Percentiles rank a stretch among this genome's conserved stretches.
These are phyloP conservation scores for Saturnispora sekii DNA, from an alignment of 805 yeast genomes.

Conservation along the genomic window DNA sequence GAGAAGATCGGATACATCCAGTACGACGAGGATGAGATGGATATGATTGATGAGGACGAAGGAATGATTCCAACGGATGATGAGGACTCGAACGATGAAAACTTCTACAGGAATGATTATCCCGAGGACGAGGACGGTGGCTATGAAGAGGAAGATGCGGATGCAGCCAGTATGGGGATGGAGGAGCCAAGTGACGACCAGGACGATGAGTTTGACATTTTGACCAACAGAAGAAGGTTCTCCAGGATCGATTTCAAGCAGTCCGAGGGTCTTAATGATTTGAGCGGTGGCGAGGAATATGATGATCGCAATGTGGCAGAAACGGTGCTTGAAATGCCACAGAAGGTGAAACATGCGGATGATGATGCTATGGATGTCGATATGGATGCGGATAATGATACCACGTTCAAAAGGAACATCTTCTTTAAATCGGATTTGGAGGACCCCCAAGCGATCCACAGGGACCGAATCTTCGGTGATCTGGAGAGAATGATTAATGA, in stretches of 20 bases:
- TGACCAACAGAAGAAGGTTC: conserved; percentile 26
- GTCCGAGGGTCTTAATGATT: conserved; percentile 22
- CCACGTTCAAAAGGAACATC: conserved; percentile 33
- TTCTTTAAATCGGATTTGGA: conserved; percentile 49
- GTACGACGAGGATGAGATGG: conserved; percentile 42
- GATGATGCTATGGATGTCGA: conserved; percentile 13
- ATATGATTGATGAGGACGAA: conserved; percentile 29
- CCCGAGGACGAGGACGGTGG: conserved; percentile 87
- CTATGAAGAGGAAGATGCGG: conserved; percentile 25
- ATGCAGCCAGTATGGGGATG: conserved; percentile 18
- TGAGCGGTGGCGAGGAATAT: conserved; percentile 8
- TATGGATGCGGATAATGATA: conserved; percentile 12
- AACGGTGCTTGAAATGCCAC: conserved; percentile 8
- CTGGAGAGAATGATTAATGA: conserved; percentile 47
- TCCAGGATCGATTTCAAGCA: conserved; percentile 20
- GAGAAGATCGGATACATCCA: conserved; percentile 41
- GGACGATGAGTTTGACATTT: conserved; percentile 28
- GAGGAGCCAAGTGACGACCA: conserved; percentile 31
- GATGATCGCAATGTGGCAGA: too few relatives aligned
- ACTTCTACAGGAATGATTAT: conserved; percentile 83
- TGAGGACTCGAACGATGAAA: conserved; percentile 86
- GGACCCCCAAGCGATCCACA: conserved; percentile 51
- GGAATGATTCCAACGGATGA: conserved; percentile 41
- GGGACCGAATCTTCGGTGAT: conserved; percentile 52
- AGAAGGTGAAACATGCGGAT: conserved; percentile 7